Percentiles rank a stretch among this genome's conserved stretches.
Conservation (phyloP, 2,329 filamentous ascomycete genomes). For the Triangularia verruculosa region DNA sequence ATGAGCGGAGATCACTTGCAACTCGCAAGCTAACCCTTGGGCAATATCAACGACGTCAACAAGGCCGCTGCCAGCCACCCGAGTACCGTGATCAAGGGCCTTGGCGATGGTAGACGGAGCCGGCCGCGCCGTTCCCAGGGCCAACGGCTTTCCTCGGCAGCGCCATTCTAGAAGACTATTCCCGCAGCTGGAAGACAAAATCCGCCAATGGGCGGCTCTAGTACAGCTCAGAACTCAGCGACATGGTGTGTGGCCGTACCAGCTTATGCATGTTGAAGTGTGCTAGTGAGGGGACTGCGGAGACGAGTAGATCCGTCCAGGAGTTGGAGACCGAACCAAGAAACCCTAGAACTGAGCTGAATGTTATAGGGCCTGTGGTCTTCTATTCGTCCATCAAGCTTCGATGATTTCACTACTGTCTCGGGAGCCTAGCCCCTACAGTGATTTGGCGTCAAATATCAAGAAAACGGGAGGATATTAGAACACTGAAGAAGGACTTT, state of each 20-base stretch:
- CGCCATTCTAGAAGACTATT: background rate
- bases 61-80: constrained; percentile 3
- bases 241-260: background rate
- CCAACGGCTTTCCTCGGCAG: constrained; percentile 5
- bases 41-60: background rate
- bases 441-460: background rate
- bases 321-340: background rate
- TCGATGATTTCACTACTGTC: background rate
- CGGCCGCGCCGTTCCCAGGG: constrained; percentile 6
- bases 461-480: constrained; percentile 6
- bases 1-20: constrained; percentile 2
- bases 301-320: background rate
- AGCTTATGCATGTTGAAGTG: background rate
- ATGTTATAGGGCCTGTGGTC: background rate
- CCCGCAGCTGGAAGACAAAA: background rate
- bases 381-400: background rate
- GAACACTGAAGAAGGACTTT: background rate
- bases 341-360: background rate
- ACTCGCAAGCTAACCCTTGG: background rate
- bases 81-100: constrained; percentile 9
- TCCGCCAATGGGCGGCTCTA: background rate
- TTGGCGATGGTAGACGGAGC: constrained; percentile 6
- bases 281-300: background rate
- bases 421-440: background rate
- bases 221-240: no score